Conservation (phyloP, 2,329 filamentous ascomycete species). For the Exophiala spinifera region DNA sequence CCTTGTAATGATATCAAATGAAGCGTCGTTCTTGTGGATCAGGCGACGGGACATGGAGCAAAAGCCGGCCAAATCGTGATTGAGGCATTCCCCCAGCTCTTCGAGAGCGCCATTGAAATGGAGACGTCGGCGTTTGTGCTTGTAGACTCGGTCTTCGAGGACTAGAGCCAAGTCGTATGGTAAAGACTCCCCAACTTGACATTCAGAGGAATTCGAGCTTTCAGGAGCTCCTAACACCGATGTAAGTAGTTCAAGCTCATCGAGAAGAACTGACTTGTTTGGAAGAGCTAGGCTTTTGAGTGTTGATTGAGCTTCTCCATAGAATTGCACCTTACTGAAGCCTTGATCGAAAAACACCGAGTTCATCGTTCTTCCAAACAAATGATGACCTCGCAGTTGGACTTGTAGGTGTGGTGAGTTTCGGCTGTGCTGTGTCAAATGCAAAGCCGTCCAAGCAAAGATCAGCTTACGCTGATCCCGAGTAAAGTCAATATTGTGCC, state of each 20-base stretch:
- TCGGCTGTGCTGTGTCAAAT: constrained; percentile 4
- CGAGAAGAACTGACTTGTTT: constrained; percentile 4
- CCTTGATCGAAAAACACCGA: constrained; percentile 1
- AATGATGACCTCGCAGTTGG: not conserved
- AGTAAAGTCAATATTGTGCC: not conserved
- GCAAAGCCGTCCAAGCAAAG: constrained; percentile 18
- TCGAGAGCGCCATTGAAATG: constrained; percentile 1
- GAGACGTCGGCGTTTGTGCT: not conserved
- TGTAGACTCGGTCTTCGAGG: not conserved
- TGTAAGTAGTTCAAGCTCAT: not conserved
- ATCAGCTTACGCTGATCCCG: constrained; percentile 7
- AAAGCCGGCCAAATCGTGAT: constrained; percentile 4
- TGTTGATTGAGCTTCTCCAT: not conserved
- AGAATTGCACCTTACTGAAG: not conserved
- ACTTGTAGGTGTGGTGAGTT: not conserved
- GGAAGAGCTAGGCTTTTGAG: constrained; percentile 7
- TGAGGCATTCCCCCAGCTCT: constrained; percentile 7
- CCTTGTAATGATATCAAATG: constrained; percentile 23
- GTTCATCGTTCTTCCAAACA: constrained; percentile 3
- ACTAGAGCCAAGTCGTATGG: not conserved
- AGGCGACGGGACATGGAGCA: constrained; percentile 12
- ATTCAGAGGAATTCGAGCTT: not conserved
- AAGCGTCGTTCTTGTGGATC: constrained; percentile 32
- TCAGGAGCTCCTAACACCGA: not conserved
- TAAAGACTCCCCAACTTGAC: not conserved